Conservation (phyloP, 768 basidiomycete genomes). For the Rhizopogon sp. region DNA sequence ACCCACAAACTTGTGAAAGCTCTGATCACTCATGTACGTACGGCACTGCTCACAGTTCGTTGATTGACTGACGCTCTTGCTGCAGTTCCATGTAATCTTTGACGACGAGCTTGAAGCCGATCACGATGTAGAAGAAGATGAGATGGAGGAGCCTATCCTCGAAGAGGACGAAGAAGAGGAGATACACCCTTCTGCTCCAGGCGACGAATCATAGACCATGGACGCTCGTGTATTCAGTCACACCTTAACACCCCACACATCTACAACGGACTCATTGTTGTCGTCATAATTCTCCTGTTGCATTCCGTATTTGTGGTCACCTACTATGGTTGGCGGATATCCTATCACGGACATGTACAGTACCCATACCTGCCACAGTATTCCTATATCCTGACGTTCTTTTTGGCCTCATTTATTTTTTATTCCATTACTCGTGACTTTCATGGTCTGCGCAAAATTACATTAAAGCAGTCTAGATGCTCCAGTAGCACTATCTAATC, state of each 20-base stretch:
- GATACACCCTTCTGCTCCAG: conserved; percentile 18
- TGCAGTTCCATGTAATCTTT: conserved; percentile 64
- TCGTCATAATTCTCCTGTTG: conserved; percentile 16
- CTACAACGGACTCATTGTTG: conserved; percentile 14
- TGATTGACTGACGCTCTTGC: background rate
- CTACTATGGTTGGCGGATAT: conserved; percentile 14
- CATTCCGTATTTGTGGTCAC: background rate
- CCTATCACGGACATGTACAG: conserved; percentile 30
- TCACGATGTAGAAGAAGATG: conserved; percentile 56
- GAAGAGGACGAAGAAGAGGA: conserved; percentile 64
- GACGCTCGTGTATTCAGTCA: conserved; percentile 7
- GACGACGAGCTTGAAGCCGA: conserved; percentile 60
- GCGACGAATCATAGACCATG: conserved; percentile 14
- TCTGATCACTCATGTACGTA: conserved; percentile 71
- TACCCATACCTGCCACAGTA: conserved; percentile 9
- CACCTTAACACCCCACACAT: conserved; percentile 3
- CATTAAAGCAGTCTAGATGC: conserved; percentile 20
- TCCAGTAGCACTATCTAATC: conserved; percentile 34
- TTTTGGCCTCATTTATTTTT: conserved; percentile 6
- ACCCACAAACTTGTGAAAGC: conserved; percentile 73
- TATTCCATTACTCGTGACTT: conserved; percentile 13
- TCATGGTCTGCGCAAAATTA: conserved; percentile 17
- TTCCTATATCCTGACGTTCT: background rate
- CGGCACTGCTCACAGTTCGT: background rate
- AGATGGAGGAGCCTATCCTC: conserved; percentile 59